phyloP scores from a whole-genome alignment of 73 alveolate genomes.

The Effrenium voratum region DNA sequence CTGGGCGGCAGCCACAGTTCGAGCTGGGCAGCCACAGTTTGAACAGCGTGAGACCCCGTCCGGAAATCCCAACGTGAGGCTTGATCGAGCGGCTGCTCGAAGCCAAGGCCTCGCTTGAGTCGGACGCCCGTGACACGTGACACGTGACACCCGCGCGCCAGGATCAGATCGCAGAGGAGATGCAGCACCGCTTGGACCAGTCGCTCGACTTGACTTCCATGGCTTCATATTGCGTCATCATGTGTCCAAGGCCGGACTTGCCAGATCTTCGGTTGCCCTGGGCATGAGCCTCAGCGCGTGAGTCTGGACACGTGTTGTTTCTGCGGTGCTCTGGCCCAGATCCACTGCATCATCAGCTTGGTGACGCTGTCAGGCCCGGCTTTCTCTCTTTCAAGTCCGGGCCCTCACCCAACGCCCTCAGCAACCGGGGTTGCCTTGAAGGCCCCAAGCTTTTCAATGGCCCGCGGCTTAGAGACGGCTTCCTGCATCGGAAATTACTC shows the following conservation, averaged over 20 bases:
- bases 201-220: too few relatives aligned
- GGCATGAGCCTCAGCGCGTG: neutral
- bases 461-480: too few relatives aligned
- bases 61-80: neutral
- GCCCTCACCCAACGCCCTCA: neutral
- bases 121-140: neutral
- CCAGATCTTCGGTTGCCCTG: constrained; percentile 74
- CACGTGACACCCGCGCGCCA: neutral
- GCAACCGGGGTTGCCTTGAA: neutral
- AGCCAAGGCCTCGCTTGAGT: constrained; percentile 22
- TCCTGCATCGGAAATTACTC: too few relatives aligned
- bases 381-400: neutral
- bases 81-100: constrained; percentile 73
- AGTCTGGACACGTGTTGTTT: neutral
- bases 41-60: neutral
- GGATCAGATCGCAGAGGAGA: constrained; percentile 71
- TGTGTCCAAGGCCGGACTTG: constrained; percentile 62
- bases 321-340: neutral
- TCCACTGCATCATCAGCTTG: constrained; percentile 91
- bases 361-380: constrained; percentile 55
- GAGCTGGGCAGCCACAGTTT: neutral
- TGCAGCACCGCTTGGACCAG: constrained; percentile 74
- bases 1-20: constrained; percentile 16
- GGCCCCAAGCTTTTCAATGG: neutral
- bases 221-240: neutral